Percentiles rank a stretch among this genome's conserved stretches.
Conservation (phyloP, 139 green algal species). For the Tetradesmus obliquus region DNA sequence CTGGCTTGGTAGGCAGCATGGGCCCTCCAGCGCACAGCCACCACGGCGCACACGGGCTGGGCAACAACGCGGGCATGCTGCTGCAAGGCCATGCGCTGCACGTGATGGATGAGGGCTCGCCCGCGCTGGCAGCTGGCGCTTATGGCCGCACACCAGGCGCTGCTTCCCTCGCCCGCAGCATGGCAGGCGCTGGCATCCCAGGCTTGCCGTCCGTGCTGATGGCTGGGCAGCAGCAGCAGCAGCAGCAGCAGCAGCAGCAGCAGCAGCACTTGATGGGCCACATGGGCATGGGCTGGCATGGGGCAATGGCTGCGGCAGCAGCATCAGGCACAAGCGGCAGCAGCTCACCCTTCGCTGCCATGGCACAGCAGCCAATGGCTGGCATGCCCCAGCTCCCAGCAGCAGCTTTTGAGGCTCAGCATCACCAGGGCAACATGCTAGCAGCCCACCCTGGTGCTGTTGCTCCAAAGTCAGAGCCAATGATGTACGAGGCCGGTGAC, state of each 20-base stretch:
- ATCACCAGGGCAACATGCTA: not conserved
- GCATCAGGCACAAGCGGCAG: not conserved
- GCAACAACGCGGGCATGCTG: not conserved
- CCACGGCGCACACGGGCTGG: not conserved
- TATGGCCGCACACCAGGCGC: not conserved
- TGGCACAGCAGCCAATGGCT: not conserved
- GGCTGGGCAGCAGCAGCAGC: constrained; percentile 7
- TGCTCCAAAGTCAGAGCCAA: not conserved
- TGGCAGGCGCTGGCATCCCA: not conserved
- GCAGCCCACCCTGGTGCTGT: not conserved
- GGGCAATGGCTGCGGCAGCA: not conserved
- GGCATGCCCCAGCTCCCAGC: not conserved
- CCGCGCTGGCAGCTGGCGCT: not conserved
- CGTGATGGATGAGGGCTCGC: not conserved
- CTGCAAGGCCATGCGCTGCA: not conserved
- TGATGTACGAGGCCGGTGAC: not conserved
- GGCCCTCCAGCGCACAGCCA: not conserved
- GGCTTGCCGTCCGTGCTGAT: not conserved
- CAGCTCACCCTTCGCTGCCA: constrained; percentile 8
- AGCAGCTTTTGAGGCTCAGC: not conserved
- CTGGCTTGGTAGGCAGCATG: constrained; percentile 1
- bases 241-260: not conserved
- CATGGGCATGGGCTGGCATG: constrained; percentile 12
- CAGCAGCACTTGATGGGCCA: not conserved
- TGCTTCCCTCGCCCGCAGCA: not conserved